Evolutionary conservation across 495 filamentous ascomycete species (phyloP).

Genomic region (Aspergillus egyptiacus): DNA sequence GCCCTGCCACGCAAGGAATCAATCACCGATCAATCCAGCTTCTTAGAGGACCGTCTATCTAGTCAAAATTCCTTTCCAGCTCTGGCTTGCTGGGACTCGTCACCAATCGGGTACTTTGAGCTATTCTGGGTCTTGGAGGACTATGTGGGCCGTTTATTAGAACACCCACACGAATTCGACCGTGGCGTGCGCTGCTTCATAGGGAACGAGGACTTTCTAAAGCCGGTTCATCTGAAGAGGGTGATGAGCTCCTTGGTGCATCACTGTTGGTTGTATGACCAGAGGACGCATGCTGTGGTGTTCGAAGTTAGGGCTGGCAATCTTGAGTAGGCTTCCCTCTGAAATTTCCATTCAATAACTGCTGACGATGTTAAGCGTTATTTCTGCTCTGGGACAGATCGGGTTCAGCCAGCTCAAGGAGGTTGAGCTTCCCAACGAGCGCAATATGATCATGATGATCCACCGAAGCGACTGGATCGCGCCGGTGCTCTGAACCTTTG

Average conservation of each 20-base stretch:
- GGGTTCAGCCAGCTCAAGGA: background rate
- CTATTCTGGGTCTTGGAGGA: slow-evolving; percentile 2
- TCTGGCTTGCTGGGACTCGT: background rate
- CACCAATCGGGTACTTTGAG: background rate
- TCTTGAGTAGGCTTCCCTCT: background rate
- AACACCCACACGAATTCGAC: background rate
- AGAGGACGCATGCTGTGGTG: background rate
- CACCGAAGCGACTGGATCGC: background rate
- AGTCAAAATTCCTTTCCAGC: slow-evolving; percentile 3
- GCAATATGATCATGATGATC: background rate
- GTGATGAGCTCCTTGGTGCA: background rate
- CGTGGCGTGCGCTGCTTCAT: background rate
- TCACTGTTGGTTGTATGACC: slow-evolving; percentile 1
- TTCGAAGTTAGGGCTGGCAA: background rate
- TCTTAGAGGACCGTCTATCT: background rate
- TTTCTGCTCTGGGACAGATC: background rate
- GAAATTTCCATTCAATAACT: background rate
- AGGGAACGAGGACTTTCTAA: background rate
- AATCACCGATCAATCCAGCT: background rate
- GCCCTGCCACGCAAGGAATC: background rate
- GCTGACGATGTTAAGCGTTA: background rate
- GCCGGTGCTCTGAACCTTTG: background rate
- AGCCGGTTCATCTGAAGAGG: background rate
- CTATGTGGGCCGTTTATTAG: background rate
- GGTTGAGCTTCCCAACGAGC: background rate